Evolutionary conservation across 2,329 filamentous ascomycete species (phyloP), one percentile per base, ranked within the genome.

Genomic region (Canariomyces notabilis): DNA sequence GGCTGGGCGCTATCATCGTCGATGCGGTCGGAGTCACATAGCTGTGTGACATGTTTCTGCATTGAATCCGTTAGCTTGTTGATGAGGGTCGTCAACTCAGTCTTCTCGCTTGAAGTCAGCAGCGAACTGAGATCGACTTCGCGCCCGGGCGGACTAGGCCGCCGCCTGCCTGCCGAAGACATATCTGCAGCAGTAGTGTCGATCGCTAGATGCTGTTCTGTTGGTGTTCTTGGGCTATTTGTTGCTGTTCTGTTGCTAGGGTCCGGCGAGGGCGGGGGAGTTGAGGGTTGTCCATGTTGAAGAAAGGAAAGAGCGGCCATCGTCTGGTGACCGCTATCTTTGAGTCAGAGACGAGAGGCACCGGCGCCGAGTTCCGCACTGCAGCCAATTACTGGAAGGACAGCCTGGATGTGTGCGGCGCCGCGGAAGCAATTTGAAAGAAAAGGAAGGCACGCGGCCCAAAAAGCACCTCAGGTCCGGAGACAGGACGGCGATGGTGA

Each of bases 11-110:
- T 58, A 34, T 59, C 51, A 35, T 61, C 56, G 23, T 54, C 42
- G 23, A 54, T 42, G 14, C 42, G 46, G n/a, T 66, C 62, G 6
- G 63, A 68, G 53, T 79, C 75, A 52, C 82, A 82, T 48, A 71
- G 69, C 42, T 70, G 68, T 51, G 61, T 67, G 48, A 82, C 67
- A 33, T 77, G 70, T 42, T 69, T 70, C 46, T 74, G 69, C 67
- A 83, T 77, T 31, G 68, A 68, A 39, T 81, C 77, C 29, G 73
- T 75, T 51, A 80, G 75, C 37, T 70, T 68, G 20, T 61, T 67
- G 47, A 79, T 62, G 11, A 83, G 67, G 3, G 68, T 65, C n/a
- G 67, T 63, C 33, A 83, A 61, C 47, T 82, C 77, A 23, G 67
- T 66, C 54, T 69, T 73, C 57, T 82, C 76, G 2, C 69, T 64